Base-by-base conservation (phyloP, 768 basidiomycete species). In the Agaricus sinodeliciosus region DNA sequence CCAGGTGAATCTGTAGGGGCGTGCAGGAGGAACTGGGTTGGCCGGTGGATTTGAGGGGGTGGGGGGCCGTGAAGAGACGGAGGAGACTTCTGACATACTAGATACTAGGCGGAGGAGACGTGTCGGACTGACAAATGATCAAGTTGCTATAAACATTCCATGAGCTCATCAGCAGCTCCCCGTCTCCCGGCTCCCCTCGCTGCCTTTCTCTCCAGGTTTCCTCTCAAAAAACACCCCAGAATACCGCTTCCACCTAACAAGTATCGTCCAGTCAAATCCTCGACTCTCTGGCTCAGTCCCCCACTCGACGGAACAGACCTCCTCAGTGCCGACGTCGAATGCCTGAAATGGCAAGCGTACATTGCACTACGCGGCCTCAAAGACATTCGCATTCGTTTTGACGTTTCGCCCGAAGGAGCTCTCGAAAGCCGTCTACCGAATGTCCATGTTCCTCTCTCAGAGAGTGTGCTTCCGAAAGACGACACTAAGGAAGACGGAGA, bases 341-440 rank as follows among this genome's bases (percentile, higher is more conserved):
- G 90, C 64, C 78, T 93, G 63, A 91, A 90, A 68, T 92, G 90
- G 90, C 90, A 93, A 66, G 87, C 90, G 0, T 90, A 86, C 59
- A 72, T 88, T 44, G 84, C 84, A 22, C 79, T 85, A 44, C 82
- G 86, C 53, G 81, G 80, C 7, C 62, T 87, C 55, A 62, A 60
- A 16, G 57, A 65, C 59, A 67, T 88, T 50, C 68, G 66, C 18
- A 64, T 90, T 12, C 80, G 87, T 41, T 86, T 80, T 69, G 85
- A 91, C 65, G 72, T 93, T 26, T 64, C 77, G 13, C 72, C 79
- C 19, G 82, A 87, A 48, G 90, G 90, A 31, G 85, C 80, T 4
- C 67, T 88, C 36, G 85, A 81, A 53, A 76, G 74, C 2, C 74
- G 81, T 15, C 75, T 93, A 4, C 90, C 90, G 0, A 83, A 83